A percentile compares a stretch with the other conserved stretches of the same genome.
Conservation (phyloP, 495 filamentous ascomycete genomes). For the Aspergillus bridgeri region DNA sequence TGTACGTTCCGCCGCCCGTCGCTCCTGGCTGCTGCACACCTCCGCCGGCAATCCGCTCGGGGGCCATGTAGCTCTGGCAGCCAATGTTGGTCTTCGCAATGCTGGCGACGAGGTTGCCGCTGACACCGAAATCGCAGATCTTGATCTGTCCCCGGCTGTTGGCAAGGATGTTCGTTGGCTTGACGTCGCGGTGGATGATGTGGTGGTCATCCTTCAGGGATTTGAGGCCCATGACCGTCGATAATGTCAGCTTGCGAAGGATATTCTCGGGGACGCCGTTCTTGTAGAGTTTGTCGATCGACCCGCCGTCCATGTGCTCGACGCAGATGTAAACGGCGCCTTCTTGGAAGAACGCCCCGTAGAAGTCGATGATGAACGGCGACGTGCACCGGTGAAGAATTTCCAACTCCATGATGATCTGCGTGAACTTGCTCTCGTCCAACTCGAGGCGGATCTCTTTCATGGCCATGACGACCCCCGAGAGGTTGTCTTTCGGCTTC, state of each 20-base stretch:
- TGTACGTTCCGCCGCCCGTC: conserved; percentile 79
- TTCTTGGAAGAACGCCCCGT: conserved; percentile 98
- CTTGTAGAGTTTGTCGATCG: conserved; percentile 94
- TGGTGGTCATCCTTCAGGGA: conserved; percentile 96
- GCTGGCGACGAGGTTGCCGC: conserved; percentile 92
- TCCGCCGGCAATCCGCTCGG: conserved; percentile 87
- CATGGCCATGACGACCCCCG: conserved; percentile 94
- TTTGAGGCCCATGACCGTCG: conserved; percentile 88
- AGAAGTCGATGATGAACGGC: conserved; percentile 97
- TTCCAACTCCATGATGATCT: conserved; percentile 97
- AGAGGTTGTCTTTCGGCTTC: conserved; percentile 37
- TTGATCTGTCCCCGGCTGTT: conserved; percentile 91
- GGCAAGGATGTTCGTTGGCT: conserved; percentile 94
- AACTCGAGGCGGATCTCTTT: conserved; percentile 97
- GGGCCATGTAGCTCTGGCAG: conserved; percentile 99
- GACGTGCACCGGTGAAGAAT: conserved; percentile 93
- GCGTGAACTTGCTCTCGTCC: conserved; percentile 92
- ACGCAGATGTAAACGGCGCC: conserved; percentile 99
- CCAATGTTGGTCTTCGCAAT: conserved; percentile 99
- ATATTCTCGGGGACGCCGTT: conserved; percentile 88
- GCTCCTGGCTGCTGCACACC: conserved; percentile 74
- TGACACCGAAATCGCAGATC: conserved; percentile 98
- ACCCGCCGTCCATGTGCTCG: conserved; percentile 99
- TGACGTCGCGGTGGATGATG: conserved; percentile 98
- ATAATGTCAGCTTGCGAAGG: conserved; percentile 86